Evolutionary conservation across 805 yeast genomes (phyloP).

Genomic region (Isabelozyma rhagii): DNA sequence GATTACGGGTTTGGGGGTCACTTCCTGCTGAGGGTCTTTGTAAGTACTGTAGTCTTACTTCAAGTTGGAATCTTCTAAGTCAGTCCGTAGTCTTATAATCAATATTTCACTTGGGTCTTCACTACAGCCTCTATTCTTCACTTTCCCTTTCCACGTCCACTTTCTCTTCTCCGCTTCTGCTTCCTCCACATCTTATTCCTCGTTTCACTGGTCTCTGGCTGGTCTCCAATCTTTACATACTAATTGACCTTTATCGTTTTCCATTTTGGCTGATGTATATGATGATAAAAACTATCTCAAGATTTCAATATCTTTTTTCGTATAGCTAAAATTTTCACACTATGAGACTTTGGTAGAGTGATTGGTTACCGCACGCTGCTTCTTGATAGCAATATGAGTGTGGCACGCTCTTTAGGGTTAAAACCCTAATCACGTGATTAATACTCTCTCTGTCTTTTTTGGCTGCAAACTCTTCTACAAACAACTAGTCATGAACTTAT

Average conservation of each 20-base stretch:
- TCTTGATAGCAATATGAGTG: neutral
- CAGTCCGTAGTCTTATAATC: too few species aligned
- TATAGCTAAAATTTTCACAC: neutral
- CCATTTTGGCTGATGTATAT: constrained; percentile 66
- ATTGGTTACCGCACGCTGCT: constrained; percentile 1
- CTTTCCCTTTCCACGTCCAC: too few species aligned
- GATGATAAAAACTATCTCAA: constrained; percentile 7
- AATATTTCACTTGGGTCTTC: too few species aligned
- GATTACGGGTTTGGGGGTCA: too few species aligned
- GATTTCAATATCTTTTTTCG: neutral
- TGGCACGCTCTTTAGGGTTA: neutral
- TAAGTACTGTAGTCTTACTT: too few species aligned
- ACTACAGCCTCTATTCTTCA: too few species aligned
- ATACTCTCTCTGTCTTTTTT: neutral
- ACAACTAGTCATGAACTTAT: neutral
- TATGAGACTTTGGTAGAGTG: neutral
- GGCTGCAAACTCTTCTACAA: neutral
- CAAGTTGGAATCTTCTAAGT: too few species aligned
- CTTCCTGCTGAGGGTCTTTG: too few species aligned
- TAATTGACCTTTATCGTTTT: constrained; percentile 99
- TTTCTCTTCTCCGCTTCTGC: too few species aligned
- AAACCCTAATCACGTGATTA: constrained; percentile 1
- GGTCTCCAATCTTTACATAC: constrained; percentile 57
- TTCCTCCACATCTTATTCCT: too few species aligned
- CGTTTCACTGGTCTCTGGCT: neutral